Evolutionary conservation across 768 basidiomycete genomes (phyloP).

Genomic region (Tulasnella sp.): DNA sequence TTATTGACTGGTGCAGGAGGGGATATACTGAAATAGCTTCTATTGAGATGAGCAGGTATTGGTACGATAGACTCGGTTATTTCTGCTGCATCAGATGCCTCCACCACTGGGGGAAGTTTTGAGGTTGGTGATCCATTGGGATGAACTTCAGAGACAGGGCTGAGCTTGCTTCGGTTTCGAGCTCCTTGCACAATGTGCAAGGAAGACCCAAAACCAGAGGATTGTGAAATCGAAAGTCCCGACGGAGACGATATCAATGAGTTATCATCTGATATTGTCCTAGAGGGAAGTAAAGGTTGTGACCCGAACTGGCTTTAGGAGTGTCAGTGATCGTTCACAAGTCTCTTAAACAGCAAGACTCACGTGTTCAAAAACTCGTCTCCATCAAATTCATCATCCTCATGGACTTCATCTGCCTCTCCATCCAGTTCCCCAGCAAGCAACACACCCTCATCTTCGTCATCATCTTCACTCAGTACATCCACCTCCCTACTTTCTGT

Average conservation of each 20-base stretch:
- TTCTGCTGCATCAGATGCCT: too few relatives aligned
- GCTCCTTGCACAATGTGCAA: constrained; percentile 29
- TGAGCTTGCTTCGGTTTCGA: constrained; percentile 38
- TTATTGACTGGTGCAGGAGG: constrained; percentile 9
- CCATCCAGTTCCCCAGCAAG: constrained; percentile 31
- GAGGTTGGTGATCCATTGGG: too few relatives aligned
- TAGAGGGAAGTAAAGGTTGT: constrained; percentile 34
- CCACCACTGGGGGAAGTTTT: too few relatives aligned
- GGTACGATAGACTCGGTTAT: too few relatives aligned
- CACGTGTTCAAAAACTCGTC: constrained; percentile 9
- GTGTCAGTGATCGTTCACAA: neutral
- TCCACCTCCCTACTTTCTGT: constrained; percentile 4
- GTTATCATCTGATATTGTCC: constrained; percentile 48
- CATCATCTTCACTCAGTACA: constrained; percentile 5
- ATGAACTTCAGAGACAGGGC: constrained; percentile 50
- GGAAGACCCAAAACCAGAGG: constrained; percentile 35
- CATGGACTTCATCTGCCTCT: constrained; percentile 24
- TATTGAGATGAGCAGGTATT: neutral
- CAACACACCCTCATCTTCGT: constrained; percentile 28
- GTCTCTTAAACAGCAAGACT: neutral
- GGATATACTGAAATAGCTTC: constrained; percentile 12
- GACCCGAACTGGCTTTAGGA: constrained; percentile 4
- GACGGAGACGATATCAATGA: constrained; percentile 31
- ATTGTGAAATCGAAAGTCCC: constrained; percentile 39
- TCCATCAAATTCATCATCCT: constrained; percentile 22